Evolutionary conservation across 306 rosid genomes (phyloP), one percentile per base, ranked within the genome.

Genomic region (Dalbergia oliveri): DNA sequence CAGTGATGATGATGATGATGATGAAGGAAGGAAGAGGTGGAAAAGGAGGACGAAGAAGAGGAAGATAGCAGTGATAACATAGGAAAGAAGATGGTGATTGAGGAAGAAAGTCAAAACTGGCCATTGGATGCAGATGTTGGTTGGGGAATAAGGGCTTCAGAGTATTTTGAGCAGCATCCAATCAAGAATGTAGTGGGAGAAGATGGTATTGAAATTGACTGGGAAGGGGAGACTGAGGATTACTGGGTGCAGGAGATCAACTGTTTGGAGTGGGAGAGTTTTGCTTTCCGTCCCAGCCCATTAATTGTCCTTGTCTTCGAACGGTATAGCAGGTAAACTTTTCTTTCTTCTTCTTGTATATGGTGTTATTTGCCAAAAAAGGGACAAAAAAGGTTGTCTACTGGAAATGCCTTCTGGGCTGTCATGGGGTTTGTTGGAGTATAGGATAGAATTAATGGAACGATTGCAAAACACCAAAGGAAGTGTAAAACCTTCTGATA

Each of bases 161-260:
- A 95, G 88, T 95, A 95, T 79, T 95, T 95, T 76, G 97, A 95
- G 75, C 81, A 90, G 81, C 97, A 95, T 80, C 88, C 96, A 4
- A 93, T 91, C 5, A 83, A 81, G 88, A 95, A 93, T 76, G 93
- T 91, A 62, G 89, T 87, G 34, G 97, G 90, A 11, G 93, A 91
- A 63, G 88, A 93, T 84, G 98, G 98, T 51, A 85, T 70, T 59
- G 90, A 91, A 84, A 90, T 95, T 79, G 98, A 93, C 68, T 95
- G 97, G 98, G 98, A 95, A 87, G 99, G 99, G 60, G 98, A 95
- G 91, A 66, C 84, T 69, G 98, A 93, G 21, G 98, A 93, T 78
- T 90, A 86, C 66, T 93, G 94, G 96, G 96, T 95, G 68, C 93
- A 88, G 83, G 99, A 95, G 90, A 95, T 93, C 70, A 95, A 95